A percentile compares a stretch with the other conserved stretches of the same genome.
These are phyloP conservation scores for Cryptococcus sp. DNA, from an alignment of 1,284 basidiomycete genomes.

Conservation along the genomic window DNA sequence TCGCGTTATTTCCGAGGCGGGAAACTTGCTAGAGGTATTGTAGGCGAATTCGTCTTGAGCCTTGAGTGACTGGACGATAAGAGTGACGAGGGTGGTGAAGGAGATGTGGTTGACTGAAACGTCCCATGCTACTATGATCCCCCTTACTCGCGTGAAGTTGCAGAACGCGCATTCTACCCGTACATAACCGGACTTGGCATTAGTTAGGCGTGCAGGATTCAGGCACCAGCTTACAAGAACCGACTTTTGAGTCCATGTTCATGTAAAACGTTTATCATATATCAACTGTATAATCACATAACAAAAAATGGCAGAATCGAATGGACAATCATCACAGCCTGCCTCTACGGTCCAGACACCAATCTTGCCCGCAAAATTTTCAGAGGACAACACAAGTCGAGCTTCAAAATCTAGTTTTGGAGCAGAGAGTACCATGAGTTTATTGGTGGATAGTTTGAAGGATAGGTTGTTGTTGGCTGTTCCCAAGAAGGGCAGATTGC, in stretches of 20 bases:
- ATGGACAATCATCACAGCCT: neutral
- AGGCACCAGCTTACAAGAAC: neutral
- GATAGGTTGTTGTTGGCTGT: constrained; percentile 88
- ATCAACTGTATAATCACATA: too few species aligned
- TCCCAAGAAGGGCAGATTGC: constrained; percentile 94
- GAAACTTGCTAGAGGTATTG: too few species aligned
- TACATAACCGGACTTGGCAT: too few species aligned
- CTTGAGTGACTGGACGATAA: too few species aligned
- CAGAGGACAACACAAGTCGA: neutral
- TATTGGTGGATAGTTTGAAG: constrained; percentile 56
- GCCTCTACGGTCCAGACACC: neutral
- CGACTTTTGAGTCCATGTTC: neutral
- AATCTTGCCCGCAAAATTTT: neutral
- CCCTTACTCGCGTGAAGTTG: too few species aligned
- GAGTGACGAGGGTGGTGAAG: too few species aligned
- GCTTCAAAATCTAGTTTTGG: constrained; percentile 34
- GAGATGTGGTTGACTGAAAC: too few species aligned
- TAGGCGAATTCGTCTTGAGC: too few species aligned
- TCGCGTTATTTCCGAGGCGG: too few species aligned
- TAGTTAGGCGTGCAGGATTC: neutral
- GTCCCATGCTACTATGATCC: too few species aligned
- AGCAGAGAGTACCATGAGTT: constrained; percentile 47
- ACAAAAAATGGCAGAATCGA: constrained; percentile 1
- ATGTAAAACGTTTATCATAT: neutral
- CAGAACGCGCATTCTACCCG: too few species aligned